Conservation (phyloP, 495 filamentous ascomycete species). For the Saxophila tyrrhenica region DNA sequence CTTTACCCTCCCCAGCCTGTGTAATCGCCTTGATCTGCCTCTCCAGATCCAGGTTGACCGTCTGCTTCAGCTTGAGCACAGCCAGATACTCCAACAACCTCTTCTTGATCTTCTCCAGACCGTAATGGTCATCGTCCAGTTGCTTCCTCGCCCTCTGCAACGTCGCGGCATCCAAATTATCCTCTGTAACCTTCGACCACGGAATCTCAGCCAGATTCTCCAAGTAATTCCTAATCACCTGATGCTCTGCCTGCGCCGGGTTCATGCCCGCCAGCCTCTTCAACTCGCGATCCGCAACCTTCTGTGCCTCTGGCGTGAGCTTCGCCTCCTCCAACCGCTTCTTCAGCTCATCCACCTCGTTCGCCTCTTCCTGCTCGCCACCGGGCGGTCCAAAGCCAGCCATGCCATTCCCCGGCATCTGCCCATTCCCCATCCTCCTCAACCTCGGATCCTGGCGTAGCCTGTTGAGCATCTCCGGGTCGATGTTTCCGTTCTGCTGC, state of each 20-base stretch:
- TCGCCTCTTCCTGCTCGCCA: slow-evolving; percentile 47
- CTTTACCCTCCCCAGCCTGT: slow-evolving; percentile 11
- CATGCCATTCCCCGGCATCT: slow-evolving; percentile 30
- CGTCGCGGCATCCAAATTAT: slow-evolving; percentile 74
- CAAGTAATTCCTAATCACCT: slow-evolving; percentile 85
- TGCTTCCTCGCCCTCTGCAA: slow-evolving; percentile 72
- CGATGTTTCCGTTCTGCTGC: slow-evolving; percentile 22
- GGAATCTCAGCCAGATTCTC: slow-evolving; percentile 93
- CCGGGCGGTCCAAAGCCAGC: slow-evolving; percentile 33
- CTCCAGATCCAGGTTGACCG: slow-evolving; percentile 68
- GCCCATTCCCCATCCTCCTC: slow-evolving; percentile 34
- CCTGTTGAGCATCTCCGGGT: slow-evolving; percentile 39
- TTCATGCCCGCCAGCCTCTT: slow-evolving; percentile 89
- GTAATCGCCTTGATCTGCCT: slow-evolving; percentile 46
- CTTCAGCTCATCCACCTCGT: slow-evolving; percentile 85
- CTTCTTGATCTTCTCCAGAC: slow-evolving; percentile 95
- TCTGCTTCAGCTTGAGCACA: slow-evolving; percentile 86
- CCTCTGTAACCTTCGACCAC: slow-evolving; percentile 78
- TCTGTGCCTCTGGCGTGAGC: slow-evolving; percentile 62
- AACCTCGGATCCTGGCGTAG: slow-evolving; percentile 43
- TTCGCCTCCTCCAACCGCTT: slow-evolving; percentile 74
- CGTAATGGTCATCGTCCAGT: slow-evolving; percentile 92
- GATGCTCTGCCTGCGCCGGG: slow-evolving; percentile 87
- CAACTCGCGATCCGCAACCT: slow-evolving; percentile 80
- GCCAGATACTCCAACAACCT: slow-evolving; percentile 89